phyloP scores from a whole-genome alignment of 331 rosid genomes.

The Malus hybrid region DNA sequence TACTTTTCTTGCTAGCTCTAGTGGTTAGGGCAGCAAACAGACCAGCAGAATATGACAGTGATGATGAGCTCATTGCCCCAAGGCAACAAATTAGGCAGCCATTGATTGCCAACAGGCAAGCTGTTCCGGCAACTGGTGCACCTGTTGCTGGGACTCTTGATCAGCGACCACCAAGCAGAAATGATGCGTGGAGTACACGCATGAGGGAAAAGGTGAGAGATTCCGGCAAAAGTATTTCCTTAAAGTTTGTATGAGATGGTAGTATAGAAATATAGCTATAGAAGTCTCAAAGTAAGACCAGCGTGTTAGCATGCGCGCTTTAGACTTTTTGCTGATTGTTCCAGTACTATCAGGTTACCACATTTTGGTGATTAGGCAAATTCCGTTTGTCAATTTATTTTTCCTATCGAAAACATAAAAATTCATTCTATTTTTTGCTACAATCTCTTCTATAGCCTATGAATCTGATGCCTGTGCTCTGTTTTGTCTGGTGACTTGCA shows the following conservation, averaged over 20 bases:
- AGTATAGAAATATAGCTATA: not conserved
- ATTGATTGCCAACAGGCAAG: conserved; percentile 59
- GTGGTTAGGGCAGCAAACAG: conserved; percentile 74
- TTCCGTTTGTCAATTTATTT: not conserved
- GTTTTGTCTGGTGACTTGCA: conserved; percentile 1
- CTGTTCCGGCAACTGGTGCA: conserved; percentile 62
- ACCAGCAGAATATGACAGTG: conserved; percentile 84
- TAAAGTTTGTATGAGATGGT: not conserved
- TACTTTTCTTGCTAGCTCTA: conserved; percentile 62
- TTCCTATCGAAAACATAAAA: too few species aligned
- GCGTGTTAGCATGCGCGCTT: not conserved
- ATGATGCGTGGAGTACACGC: conserved; percentile 96
- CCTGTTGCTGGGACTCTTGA: conserved; percentile 64
- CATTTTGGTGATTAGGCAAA: not conserved
- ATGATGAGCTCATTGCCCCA: conserved; percentile 69
- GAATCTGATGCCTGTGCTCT: conserved; percentile 8
- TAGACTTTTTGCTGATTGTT: not conserved
- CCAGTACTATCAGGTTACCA: not conserved
- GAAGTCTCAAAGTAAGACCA: not conserved
- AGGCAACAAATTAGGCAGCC: conserved; percentile 86
- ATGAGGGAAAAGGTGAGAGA: conserved; percentile 93
- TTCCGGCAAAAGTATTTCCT: not conserved
- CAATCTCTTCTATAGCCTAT: not conserved
- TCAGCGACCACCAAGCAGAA: conserved; percentile 74
- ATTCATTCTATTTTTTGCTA: not conserved